A percentile compares a stretch with the other conserved stretches of the same genome.
Evolutionary conservation across 2,329 filamentous ascomycete genomes (phyloP).

Genomic region (Phoma sp.): DNA sequence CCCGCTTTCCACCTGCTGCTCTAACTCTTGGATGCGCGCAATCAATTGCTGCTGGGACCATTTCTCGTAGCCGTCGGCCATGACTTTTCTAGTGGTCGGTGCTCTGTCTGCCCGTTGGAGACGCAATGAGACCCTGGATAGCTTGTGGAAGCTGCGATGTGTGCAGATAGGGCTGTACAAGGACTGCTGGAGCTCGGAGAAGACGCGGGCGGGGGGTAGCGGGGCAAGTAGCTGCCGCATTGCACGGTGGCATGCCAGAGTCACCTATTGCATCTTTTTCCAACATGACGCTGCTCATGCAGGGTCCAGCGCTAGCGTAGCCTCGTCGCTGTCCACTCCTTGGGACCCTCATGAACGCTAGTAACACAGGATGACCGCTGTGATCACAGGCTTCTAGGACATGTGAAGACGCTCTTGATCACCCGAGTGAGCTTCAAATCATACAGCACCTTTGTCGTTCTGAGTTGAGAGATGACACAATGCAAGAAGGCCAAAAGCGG

Average conservation of each 20-base stretch:
- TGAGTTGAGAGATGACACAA: too few species aligned
- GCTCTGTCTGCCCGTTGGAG: constrained; percentile 22
- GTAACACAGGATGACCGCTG: too few species aligned
- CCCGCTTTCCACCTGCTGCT: constrained; percentile 22
- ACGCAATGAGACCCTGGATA: constrained; percentile 39
- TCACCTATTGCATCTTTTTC: constrained; percentile 32
- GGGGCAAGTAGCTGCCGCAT: constrained; percentile 34
- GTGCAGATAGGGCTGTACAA: constrained; percentile 38
- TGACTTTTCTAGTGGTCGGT: constrained; percentile 21
- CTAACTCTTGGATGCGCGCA: constrained; percentile 41
- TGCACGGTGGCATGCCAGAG: constrained; percentile 24
- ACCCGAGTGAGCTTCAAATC: too few species aligned
- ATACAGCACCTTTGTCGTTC: too few species aligned
- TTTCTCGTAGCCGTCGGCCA: constrained; percentile 37
- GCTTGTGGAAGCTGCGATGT: constrained; percentile 40
- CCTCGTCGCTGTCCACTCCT: neutral
- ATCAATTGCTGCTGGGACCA: constrained; percentile 45
- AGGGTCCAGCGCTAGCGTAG: constrained; percentile 23
- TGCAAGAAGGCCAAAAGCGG: too few species aligned
- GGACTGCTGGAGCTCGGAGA: constrained; percentile 34
- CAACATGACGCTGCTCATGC: constrained; percentile 32
- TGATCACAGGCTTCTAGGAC: too few species aligned
- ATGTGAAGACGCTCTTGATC: too few species aligned
- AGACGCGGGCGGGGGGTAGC: constrained; percentile 28
- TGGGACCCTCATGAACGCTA: too few species aligned